Evolutionary conservation across 2,329 filamentous ascomycete genomes (phyloP).

Genomic region (Monosporascus sp.): DNA sequence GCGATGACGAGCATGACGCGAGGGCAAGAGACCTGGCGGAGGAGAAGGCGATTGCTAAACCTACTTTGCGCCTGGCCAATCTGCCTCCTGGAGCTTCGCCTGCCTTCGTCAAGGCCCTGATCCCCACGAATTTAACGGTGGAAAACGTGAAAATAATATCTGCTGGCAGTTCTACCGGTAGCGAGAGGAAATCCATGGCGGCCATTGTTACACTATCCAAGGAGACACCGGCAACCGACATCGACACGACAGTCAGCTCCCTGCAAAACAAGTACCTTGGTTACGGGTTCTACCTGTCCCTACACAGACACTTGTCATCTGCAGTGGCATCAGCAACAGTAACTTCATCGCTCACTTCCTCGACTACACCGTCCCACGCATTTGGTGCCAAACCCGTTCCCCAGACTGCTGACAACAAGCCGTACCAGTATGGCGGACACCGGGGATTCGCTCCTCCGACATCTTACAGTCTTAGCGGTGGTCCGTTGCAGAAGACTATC

Average conservation of each 20-base stretch:
- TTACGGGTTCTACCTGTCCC: slow-evolving; percentile 73
- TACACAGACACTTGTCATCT: slow-evolving; percentile 80
- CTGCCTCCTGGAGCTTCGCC: slow-evolving; percentile 57
- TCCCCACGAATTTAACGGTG: slow-evolving; percentile 56
- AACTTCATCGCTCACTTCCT: slow-evolving; percentile 34
- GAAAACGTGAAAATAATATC: slow-evolving; percentile 70
- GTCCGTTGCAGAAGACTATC: slow-evolving; percentile 36
- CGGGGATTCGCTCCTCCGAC: slow-evolving; percentile 72
- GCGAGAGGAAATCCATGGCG: slow-evolving; percentile 65
- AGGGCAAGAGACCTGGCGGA: slow-evolving; percentile 42
- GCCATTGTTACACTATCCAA: slow-evolving; percentile 78
- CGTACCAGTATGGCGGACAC: slow-evolving; percentile 39
- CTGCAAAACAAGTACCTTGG: slow-evolving; percentile 83
- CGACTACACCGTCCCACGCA: slow-evolving; percentile 51
- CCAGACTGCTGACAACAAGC: slow-evolving; percentile 30
- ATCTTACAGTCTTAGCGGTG: slow-evolving; percentile 52
- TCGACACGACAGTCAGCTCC: slow-evolving; percentile 71
- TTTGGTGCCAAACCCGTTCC: slow-evolving; percentile 71
- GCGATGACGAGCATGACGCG: slow-evolving; percentile 49
- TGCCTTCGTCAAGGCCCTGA: slow-evolving; percentile 53
- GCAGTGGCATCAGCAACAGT: slow-evolving; percentile 49
- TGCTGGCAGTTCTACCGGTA: slow-evolving; percentile 41
- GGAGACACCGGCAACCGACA: slow-evolving; percentile 76
- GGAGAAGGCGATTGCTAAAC: slow-evolving; percentile 56
- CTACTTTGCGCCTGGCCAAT: slow-evolving; percentile 56